Evolutionary conservation across 2,329 filamentous ascomycete genomes (phyloP).

Genomic region (Neofusicoccum laricinum): DNA sequence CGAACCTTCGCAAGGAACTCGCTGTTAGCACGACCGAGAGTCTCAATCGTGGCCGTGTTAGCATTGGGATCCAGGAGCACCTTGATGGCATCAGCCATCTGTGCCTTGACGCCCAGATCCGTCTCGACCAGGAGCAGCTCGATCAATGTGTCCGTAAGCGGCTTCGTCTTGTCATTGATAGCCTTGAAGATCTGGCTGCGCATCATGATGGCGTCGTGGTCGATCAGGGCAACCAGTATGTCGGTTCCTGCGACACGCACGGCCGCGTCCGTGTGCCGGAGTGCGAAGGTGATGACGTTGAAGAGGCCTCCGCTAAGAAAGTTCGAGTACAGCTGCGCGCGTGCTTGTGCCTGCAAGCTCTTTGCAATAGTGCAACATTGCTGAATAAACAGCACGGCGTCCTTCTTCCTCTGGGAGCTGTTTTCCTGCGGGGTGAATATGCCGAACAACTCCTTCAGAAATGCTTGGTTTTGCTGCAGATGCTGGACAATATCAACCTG

Average conservation of each 20-base stretch:
- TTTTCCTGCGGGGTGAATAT: slow-evolving; percentile 69
- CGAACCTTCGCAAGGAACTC: slow-evolving; percentile 67
- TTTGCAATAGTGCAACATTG: slow-evolving; percentile 94
- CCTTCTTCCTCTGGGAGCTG: slow-evolving; percentile 75
- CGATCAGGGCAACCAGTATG: slow-evolving; percentile 88
- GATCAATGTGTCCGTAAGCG: slow-evolving; percentile 87
- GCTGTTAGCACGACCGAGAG: slow-evolving; percentile 58
- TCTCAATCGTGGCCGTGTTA: slow-evolving; percentile 58
- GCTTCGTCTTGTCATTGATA: slow-evolving; percentile 79
- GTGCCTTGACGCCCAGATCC: slow-evolving; percentile 90
- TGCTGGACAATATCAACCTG: slow-evolving; percentile 97
- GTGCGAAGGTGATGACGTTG: slow-evolving; percentile 84
- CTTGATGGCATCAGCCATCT: slow-evolving; percentile 93
- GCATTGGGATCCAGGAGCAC: slow-evolving; percentile 77
- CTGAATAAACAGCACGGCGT: slow-evolving; percentile 93
- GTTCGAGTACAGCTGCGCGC: slow-evolving; percentile 81
- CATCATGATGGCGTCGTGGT: slow-evolving; percentile 94
- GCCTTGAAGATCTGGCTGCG: slow-evolving; percentile 90
- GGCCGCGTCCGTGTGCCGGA: slow-evolving; percentile 78
- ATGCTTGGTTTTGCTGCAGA: slow-evolving; percentile 75
- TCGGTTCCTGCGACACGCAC: slow-evolving; percentile 92
- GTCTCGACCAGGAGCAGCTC: slow-evolving; percentile 87
- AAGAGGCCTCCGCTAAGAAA: slow-evolving; percentile 86
- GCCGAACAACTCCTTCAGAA: slow-evolving; percentile 80
- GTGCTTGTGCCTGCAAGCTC: slow-evolving; percentile 79